These are phyloP conservation scores for Lactarius pseudohatsudake DNA, from an alignment of 768 basidiomycete genomes.

Conservation along the genomic window DNA sequence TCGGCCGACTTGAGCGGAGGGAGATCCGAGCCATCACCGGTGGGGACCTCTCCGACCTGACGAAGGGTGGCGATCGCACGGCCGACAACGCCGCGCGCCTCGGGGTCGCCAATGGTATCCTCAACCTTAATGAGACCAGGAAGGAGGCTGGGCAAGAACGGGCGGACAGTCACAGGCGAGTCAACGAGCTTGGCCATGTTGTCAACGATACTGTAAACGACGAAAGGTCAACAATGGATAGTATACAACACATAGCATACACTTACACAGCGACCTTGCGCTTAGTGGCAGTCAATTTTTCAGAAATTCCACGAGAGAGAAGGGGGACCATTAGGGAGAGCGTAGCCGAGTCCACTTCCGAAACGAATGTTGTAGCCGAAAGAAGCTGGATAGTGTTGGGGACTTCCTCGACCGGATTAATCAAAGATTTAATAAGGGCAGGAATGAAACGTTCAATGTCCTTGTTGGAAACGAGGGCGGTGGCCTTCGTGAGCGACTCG, in stretches of 20 bases:
- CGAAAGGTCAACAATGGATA: slow-evolving; percentile 27
- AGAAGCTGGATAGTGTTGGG: slow-evolving; percentile 92
- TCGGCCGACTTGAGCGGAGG: slow-evolving; percentile 82
- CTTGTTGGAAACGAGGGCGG: slow-evolving; percentile 96
- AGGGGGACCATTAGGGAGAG: slow-evolving; percentile 98
- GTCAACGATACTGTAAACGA: slow-evolving; percentile 77
- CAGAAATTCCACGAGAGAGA: slow-evolving; percentile 86
- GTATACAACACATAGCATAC: slow-evolving; percentile 10
- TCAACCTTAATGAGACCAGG: slow-evolving; percentile 96
- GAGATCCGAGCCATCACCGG: slow-evolving; percentile 88
- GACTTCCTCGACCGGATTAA: slow-evolving; percentile 99
- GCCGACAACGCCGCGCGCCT: slow-evolving; percentile 90
- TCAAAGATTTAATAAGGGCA: slow-evolving; percentile 94
- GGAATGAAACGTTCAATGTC: slow-evolving; percentile 97
- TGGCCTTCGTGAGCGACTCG: slow-evolving; percentile 90
- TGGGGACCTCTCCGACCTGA: slow-evolving; percentile 89
- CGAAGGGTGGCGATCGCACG: slow-evolving; percentile 95
- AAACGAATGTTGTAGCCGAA: slow-evolving; percentile 99
- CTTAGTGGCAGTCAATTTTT: slow-evolving; percentile 95
- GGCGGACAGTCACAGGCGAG: slow-evolving; percentile 90
- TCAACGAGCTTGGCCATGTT: slow-evolving; percentile 99
- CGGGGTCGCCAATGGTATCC: slow-evolving; percentile 93
- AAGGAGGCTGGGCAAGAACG: slow-evolving; percentile 93
- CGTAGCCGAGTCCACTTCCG: slow-evolving; percentile 96
- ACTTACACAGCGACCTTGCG: slow-evolving; percentile 95